These are phyloP conservation scores for Pseudomicrostroma phylloplanum DNA, from an alignment of 1,284 basidiomycete species.

Conservation along the genomic window DNA sequence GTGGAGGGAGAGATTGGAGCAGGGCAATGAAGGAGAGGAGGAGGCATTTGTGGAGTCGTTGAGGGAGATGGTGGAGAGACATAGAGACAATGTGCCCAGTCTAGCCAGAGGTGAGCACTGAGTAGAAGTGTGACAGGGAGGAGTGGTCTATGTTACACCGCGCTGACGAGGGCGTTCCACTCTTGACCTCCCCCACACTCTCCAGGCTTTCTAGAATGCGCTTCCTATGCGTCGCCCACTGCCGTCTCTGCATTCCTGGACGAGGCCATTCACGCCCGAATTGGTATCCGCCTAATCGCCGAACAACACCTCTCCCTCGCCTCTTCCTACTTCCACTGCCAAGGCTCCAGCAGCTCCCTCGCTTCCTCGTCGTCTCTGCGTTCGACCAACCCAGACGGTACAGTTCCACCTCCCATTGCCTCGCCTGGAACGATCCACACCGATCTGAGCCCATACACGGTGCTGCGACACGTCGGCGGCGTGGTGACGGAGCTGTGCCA, in stretches of 20 bases:
- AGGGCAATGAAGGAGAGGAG: constrained; percentile 66
- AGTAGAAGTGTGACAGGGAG: background rate
- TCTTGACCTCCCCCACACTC: background rate
- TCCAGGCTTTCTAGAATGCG: constrained; percentile 74
- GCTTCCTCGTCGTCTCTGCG: constrained; percentile 22
- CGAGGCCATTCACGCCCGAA: constrained; percentile 74
- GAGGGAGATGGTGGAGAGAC: constrained; percentile 66
- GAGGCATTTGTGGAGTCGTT: constrained; percentile 63
- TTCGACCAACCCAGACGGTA: constrained; percentile 6
- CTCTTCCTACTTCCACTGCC: background rate
- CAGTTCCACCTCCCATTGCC: background rate
- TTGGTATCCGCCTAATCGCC: constrained; percentile 79
- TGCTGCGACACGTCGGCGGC: constrained; percentile 66
- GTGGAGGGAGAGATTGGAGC: constrained; percentile 46
- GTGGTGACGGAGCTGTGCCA: constrained; percentile 78
- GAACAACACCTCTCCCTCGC: constrained; percentile 79
- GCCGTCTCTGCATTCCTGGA: constrained; percentile 75
- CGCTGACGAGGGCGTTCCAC: background rate
- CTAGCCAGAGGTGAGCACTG: constrained; percentile 68
- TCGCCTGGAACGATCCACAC: constrained; percentile 65
- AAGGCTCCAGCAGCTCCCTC: constrained; percentile 8
- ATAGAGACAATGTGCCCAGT: constrained; percentile 79
- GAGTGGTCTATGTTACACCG: constrained; percentile 7
- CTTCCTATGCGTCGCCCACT: constrained; percentile 70
- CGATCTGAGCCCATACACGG: constrained; percentile 63